Conservation (phyloP, 768 basidiomycete genomes). For the Mrakia hoshinonis region DNA sequence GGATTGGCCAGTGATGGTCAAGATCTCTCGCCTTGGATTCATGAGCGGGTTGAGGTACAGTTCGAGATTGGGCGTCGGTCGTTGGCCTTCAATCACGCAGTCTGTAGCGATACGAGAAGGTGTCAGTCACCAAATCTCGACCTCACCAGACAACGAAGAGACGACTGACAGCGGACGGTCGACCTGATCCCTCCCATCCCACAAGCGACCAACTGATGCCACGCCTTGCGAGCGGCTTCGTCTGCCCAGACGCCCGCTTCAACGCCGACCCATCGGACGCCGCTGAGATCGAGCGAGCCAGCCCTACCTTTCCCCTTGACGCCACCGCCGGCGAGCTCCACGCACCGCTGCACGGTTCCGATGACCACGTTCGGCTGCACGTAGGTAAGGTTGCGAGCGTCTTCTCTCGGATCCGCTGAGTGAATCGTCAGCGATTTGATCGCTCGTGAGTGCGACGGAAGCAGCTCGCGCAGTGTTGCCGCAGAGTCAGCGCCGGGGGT, state of each 20-base stretch:
- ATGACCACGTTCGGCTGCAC: background rate
- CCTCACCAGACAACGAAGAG: too few relatives aligned
- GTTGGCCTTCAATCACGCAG: background rate
- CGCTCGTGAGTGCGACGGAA: background rate
- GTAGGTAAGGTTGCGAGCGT: background rate
- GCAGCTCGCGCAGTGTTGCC: background rate
- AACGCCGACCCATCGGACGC: background rate
- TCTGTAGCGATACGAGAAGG: too few relatives aligned
- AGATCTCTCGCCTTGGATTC: background rate
- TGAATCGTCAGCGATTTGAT: background rate
- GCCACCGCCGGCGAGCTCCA: background rate
- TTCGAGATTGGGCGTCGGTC: background rate
- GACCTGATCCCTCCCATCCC: background rate
- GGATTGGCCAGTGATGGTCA: background rate
- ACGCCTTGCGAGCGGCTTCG: background rate
- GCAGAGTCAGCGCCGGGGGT: background rate
- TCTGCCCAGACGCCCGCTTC: slow-evolving; percentile 2
- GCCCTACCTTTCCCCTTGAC: background rate
- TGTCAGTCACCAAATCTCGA: too few relatives aligned
- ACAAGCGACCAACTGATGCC: background rate
- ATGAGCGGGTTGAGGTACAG: background rate
- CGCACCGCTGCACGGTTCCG: background rate
- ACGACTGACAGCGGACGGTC: too few relatives aligned
- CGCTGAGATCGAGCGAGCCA: background rate
- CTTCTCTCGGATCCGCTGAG: background rate